phyloP scores from a whole-genome alignment of 2,329 filamentous ascomycete species.

The Emydomyces testavorans region DNA sequence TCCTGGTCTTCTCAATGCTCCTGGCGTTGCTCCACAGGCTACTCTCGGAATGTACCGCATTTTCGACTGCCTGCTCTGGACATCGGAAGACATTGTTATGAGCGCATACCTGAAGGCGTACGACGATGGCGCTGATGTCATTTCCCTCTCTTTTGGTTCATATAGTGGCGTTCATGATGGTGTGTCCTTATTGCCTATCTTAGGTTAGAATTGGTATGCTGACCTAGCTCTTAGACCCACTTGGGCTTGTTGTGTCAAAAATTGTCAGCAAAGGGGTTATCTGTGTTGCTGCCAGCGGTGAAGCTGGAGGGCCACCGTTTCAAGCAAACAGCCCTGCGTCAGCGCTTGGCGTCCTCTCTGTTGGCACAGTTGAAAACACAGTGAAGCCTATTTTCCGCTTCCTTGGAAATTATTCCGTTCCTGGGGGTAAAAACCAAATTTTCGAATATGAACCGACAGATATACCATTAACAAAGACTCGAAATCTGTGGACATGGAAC shows the following conservation, averaged over 20 bases:
- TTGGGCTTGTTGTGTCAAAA: conserved; percentile 5
- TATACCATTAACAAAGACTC: background rate
- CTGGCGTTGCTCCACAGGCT: conserved; percentile 47
- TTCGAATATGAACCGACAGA: conserved; percentile 12
- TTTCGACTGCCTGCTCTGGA: conserved; percentile 44
- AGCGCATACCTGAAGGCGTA: conserved; percentile 50
- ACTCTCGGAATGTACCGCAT: conserved; percentile 47
- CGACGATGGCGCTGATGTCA: conserved; percentile 42
- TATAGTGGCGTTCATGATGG: conserved; percentile 26
- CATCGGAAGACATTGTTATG: conserved; percentile 48
- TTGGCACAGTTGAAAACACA: conserved; percentile 12
- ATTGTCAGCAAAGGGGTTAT: conserved; percentile 9
- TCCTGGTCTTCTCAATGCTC: conserved; percentile 43
- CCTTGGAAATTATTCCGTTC: conserved; percentile 6
- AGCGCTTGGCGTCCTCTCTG: conserved; percentile 1
- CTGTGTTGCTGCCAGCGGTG: conserved; percentile 10
- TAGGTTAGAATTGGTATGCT: background rate
- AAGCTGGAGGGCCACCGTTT: conserved; percentile 8
- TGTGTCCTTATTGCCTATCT: background rate
- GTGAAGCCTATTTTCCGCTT: conserved; percentile 9
- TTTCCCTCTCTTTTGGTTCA: conserved; percentile 28
- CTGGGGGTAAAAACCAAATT: background rate
- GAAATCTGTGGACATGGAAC: conserved; percentile 5
- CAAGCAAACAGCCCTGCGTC: conserved; percentile 11
- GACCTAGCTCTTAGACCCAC: conserved; percentile 6